Conservation (phyloP, 768 basidiomycete genomes). For the Psilocybe cyanescens region DNA sequence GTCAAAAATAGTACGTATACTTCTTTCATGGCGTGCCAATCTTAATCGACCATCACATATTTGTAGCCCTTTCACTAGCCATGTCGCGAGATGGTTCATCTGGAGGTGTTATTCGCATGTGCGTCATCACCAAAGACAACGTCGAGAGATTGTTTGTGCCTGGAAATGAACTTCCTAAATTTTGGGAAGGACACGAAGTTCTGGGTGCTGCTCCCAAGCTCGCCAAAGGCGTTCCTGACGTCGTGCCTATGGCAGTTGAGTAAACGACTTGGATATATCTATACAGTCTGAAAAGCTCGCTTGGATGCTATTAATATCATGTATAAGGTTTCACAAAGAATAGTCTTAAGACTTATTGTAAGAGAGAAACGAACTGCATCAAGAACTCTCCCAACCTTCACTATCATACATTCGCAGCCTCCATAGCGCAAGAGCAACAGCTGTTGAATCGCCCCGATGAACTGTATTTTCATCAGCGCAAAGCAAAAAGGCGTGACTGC, state of each 20-base stretch:
- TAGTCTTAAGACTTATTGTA: neutral
- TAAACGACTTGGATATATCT: neutral
- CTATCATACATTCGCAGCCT: slow-evolving; percentile 80
- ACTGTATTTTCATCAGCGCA: slow-evolving; percentile 52
- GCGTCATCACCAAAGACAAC: slow-evolving; percentile 90
- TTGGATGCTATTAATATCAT: neutral
- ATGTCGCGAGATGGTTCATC: slow-evolving; percentile 99
- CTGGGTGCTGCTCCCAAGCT: slow-evolving; percentile 40
- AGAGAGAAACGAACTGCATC: neutral
- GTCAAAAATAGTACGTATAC: slow-evolving; percentile 87
- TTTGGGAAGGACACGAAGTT: slow-evolving; percentile 88
- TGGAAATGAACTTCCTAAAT: slow-evolving; percentile 85
- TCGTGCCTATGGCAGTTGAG: slow-evolving; percentile 54
- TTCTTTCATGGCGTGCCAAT: neutral
- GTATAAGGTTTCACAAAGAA: neutral
- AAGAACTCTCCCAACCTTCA: slow-evolving; percentile 39
- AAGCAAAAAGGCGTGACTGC: slow-evolving; percentile 74
- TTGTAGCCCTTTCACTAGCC: slow-evolving; percentile 86
- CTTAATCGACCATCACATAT: slow-evolving; percentile 2
- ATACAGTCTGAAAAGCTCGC: neutral
- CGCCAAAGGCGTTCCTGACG: slow-evolving; percentile 33
- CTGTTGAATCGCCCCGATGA: slow-evolving; percentile 60
- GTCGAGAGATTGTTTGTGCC: slow-evolving; percentile 94
- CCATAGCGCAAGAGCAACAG: slow-evolving; percentile 77
- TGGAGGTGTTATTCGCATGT: slow-evolving; percentile 97